Base-by-base conservation (phyloP, 371 early-diverging fungal species). In the Mortierella polycephala region DNA sequence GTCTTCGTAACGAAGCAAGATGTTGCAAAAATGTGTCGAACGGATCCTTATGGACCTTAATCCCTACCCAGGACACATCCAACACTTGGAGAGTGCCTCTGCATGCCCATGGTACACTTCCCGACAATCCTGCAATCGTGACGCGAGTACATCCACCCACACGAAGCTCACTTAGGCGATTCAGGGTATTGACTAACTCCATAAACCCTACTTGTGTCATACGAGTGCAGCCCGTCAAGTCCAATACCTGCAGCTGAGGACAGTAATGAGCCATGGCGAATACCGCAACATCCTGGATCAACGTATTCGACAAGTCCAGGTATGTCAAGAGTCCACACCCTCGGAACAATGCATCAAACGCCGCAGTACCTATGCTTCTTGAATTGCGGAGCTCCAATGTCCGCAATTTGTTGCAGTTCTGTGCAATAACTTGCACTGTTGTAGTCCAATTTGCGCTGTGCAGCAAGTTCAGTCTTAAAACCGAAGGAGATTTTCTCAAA, bases 381-480 rank as follows among this genome's bases (percentile, higher is more conserved):
- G 75, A 65, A 30, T 66, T 65, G 5, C 56, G 62, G 30, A 75
- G 51, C n/a, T 61, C 64, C 8, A 75, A 67, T 41, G 51, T 59
- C n/a, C 42, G 18, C 14, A 75, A 23, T 7, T 44, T 54, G 3
- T 70, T 53, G 23, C 75, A 58, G 56, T 56, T 50, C 13, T 67
- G 37, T 21, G 71, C 70, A 54, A 75, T 75, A 5, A 42, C 57
- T 39, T 75, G 75, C 7, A 69, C 52, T 8, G 62, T 64, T 21
- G 69, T 50, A 18, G 57, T 75, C 62, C 64, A 69, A 59, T 64
- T 75, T 12, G 75, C 53, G 51, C 69, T 75, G 37, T 65, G 45
- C 16, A 69, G 41, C 9, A 75, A 62, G 18, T 62, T 65, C 16
- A 75, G 40, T 0, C 50, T 61, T 8, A 55, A 56, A 1, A 75